A percentile compares a stretch with the other conserved stretches of the same genome.
These are phyloP conservation scores for Platanthera guangdongensis DNA, from an alignment of 106 monocot species.

Conservation along the genomic window DNA sequence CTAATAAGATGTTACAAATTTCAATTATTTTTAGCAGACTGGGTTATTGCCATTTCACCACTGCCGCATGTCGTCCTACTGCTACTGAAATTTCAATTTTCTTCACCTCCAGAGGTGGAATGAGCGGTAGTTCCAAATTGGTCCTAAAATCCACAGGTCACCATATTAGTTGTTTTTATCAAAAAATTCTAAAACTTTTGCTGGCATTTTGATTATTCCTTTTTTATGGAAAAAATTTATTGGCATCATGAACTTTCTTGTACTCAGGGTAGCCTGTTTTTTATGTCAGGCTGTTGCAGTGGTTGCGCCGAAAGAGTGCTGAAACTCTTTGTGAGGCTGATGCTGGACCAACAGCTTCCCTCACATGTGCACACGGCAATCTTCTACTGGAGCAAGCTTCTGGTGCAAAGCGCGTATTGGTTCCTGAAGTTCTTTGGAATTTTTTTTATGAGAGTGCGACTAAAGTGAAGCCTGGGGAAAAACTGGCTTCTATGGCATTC, in stretches of 20 bases:
- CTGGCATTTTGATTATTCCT: not conserved
- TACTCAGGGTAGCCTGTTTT: not conserved
- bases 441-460: constrained; percentile 64
- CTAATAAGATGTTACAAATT: too few relatives aligned
- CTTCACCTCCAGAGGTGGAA: not conserved
- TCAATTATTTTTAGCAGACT: too few relatives aligned
- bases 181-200: not conserved
- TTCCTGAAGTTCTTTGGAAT: constrained; percentile 77
- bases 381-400: constrained; percentile 80
- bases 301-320: constrained; percentile 77
- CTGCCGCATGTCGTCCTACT: not conserved
- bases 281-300: constrained; percentile 63
- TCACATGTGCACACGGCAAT: constrained; percentile 70
- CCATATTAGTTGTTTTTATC: not conserved
- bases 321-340: constrained; percentile 68
- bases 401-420: constrained; percentile 74
- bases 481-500: constrained; percentile 36
- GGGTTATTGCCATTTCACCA: too few relatives aligned
- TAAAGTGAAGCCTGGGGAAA: constrained; percentile 41
- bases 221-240: not conserved
- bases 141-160: not conserved
- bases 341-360: constrained; percentile 78
- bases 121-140: not conserved
- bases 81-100: not conserved
- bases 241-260: not conserved